A percentile compares a stretch with the other conserved stretches of the same genome.
These are phyloP conservation scores for Amauroascus verrucosus DNA, from an alignment of 2,329 filamentous ascomycete genomes.

Conservation along the genomic window DNA sequence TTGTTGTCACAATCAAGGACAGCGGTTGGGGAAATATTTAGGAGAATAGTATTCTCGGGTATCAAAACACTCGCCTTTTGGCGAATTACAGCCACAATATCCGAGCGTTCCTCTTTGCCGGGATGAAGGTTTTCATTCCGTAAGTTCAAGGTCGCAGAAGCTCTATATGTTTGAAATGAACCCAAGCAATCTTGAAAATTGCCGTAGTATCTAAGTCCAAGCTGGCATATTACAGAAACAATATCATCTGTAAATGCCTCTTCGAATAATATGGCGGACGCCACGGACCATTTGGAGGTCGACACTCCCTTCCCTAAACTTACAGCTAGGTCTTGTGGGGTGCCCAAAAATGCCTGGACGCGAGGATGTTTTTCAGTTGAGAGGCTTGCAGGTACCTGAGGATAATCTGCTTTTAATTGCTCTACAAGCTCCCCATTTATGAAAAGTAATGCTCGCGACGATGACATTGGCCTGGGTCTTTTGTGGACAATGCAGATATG, in stretches of 20 bases:
- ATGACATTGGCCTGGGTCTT: constrained; percentile 60
- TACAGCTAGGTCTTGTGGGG: constrained; percentile 74
- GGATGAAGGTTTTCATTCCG: constrained; percentile 85
- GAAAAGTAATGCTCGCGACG: constrained; percentile 76
- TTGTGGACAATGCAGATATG: constrained; percentile 84
- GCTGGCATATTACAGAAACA: constrained; percentile 77
- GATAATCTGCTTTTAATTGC: constrained; percentile 81
- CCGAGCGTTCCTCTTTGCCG: constrained; percentile 80
- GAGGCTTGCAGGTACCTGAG: constrained; percentile 58
- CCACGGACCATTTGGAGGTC: constrained; percentile 75
- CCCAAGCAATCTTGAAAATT: constrained; percentile 96
- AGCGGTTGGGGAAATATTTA: constrained; percentile 72
- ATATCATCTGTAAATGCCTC: constrained; percentile 84
- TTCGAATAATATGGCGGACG: constrained; percentile 79
- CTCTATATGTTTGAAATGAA: constrained; percentile 90
- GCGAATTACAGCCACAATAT: constrained; percentile 80
- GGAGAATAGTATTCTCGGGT: constrained; percentile 66
- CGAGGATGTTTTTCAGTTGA: constrained; percentile 44
- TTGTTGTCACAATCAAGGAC: constrained; percentile 72
- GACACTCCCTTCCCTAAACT: constrained; percentile 63
- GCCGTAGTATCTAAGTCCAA: constrained; percentile 83
- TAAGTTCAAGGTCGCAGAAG: constrained; percentile 79
- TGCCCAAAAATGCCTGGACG: constrained; percentile 87
- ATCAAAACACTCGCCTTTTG: constrained; percentile 73
- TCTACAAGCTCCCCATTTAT: constrained; percentile 91